Conservation (phyloP, 2,329 filamentous ascomycete genomes). For the Grosmannia penicillata region DNA sequence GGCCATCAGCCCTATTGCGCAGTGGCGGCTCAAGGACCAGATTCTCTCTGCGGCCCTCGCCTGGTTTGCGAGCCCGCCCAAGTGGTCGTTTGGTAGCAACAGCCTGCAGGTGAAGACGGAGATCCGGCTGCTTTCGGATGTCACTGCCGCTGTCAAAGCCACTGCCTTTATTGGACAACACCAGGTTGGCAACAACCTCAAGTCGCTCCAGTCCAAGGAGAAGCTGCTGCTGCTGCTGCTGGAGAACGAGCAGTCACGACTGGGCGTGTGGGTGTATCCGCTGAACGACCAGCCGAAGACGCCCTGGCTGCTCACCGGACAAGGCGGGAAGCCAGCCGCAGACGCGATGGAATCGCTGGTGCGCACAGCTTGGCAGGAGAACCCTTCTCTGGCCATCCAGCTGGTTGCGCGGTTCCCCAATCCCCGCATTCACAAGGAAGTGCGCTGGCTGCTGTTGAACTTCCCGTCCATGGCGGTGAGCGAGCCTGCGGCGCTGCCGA, state of each 20-base stretch:
- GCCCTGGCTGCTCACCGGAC: slow-evolving; percentile 23
- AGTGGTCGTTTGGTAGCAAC: slow-evolving; percentile 94
- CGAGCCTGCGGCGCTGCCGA: slow-evolving; percentile 68
- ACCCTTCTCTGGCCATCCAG: slow-evolving; percentile 75
- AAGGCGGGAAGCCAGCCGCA: slow-evolving; percentile 23
- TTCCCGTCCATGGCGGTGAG: slow-evolving; percentile 70
- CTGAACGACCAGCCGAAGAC: slow-evolving; percentile 40
- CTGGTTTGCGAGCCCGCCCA: slow-evolving; percentile 75
- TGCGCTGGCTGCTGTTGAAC: slow-evolving; percentile 66
- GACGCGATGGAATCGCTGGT: slow-evolving; percentile 47
- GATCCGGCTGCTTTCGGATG: slow-evolving; percentile 63
- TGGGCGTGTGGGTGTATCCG: slow-evolving; percentile 83
- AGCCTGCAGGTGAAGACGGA: slow-evolving; percentile 88
- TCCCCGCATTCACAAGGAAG: slow-evolving; percentile 54
- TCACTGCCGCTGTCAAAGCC: slow-evolving; percentile 49
- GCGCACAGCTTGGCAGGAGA: slow-evolving; percentile 74
- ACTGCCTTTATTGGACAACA: slow-evolving; percentile 45
- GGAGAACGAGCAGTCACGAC: slow-evolving; percentile 67
- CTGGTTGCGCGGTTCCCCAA: slow-evolving; percentile 67
- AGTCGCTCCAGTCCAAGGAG: slow-evolving; percentile 63
- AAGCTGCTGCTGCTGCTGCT: slow-evolving; percentile 68
- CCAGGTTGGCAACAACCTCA: slow-evolving; percentile 37
- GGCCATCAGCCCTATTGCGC: slow-evolving; percentile 44
- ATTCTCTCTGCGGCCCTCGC: slow-evolving; percentile 72
- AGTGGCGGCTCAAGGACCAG: slow-evolving; percentile 78